Evolutionary conservation across 352 stramenopile species (phyloP), one percentile per base, ranked within the genome.

Genomic region (Phytophthora fragariaefolia): DNA sequence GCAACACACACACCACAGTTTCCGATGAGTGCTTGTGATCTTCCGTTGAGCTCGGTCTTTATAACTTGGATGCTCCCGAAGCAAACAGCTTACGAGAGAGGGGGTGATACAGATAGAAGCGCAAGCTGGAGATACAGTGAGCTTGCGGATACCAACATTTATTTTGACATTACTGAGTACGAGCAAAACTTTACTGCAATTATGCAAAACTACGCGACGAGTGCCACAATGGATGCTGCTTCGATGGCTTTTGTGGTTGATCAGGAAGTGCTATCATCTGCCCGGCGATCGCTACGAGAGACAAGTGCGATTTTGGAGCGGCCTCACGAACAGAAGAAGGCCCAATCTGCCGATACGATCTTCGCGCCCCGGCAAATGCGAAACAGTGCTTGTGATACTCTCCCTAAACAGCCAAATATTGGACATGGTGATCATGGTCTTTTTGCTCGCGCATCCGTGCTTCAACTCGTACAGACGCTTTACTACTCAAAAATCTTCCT

Each of bases 391-490:
- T 12, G 15, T 26, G 22, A 22, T 50, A 15, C 59, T 27, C 17
- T 3, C 22, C 34, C 38, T 22, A 59, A 56, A 7, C 34, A 48
- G 24, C 5, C 24, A 47, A n/a, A 34, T 26, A 26, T 1, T 26
- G 24, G 1, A 15, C 15, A 53, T 5, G 22, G 17, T 20, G 38
- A 36, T 2, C 18, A 12, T 17, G 27, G 51, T 48, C 23, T 78
- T 5, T 83, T 76, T 52, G 68, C 66, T 49, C 76, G 73, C 17
- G 76, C 73, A 22, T 76, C 70, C 2, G 66, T 83, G 38, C 66
- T 83, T 2, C 73, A 83, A 60, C 56, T 83, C 7, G 56, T 83
- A 18, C 76, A 83, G 18, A 83, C 73, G 22, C 15, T 60, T 4
- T 76, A 83, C 24, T 82, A 80, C 32, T 48, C 51, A 12, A 50